A percentile compares a stretch with the other conserved stretches of the same genome.
Conservation (phyloP, 2,329 filamentous ascomycete genomes). For the Magnaporthales sp. region DNA sequence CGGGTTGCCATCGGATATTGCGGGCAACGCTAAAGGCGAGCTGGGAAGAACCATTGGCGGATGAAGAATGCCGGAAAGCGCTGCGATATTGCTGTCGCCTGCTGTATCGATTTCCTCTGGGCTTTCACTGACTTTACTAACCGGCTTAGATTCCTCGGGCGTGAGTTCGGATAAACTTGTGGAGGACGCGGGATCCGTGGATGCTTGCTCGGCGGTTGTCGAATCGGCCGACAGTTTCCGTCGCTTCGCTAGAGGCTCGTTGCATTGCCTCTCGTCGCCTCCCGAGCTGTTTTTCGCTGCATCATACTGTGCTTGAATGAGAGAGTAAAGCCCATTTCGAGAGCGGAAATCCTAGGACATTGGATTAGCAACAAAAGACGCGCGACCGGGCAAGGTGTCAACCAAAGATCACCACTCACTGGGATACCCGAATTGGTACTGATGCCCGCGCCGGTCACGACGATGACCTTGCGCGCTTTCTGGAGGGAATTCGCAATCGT, state of each 20-base stretch:
- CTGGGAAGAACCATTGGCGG: neutral
- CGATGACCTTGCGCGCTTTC: slow-evolving; percentile 60
- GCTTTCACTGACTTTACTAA: neutral
- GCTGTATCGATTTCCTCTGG: neutral
- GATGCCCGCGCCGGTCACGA: slow-evolving; percentile 65
- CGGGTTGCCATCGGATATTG: neutral
- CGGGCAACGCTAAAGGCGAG: neutral
- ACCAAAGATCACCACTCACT: slow-evolving; percentile 32
- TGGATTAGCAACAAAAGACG: slow-evolving; percentile 9
- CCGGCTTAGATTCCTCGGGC: neutral
- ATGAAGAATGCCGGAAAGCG: neutral
- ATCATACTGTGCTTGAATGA: slow-evolving; percentile 62
- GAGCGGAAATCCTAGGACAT: slow-evolving; percentile 57
- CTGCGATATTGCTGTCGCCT: neutral
- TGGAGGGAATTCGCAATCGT: slow-evolving; percentile 55
- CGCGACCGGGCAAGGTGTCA: neutral
- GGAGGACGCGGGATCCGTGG: neutral
- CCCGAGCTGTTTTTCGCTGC: slow-evolving; percentile 23
- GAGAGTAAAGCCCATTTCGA: slow-evolving; percentile 62
- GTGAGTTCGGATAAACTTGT: neutral
- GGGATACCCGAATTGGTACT: slow-evolving; percentile 71
- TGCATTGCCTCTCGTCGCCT: neutral
- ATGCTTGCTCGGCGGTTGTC: slow-evolving; percentile 7
- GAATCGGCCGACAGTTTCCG: slow-evolving; percentile 21
- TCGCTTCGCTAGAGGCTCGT: slow-evolving; percentile 20